A percentile compares a stretch with the other conserved stretches of the same genome.
These are phyloP conservation scores for Fusarium circinatum DNA, from an alignment of 2,329 filamentous ascomycete genomes.

Conservation along the genomic window DNA sequence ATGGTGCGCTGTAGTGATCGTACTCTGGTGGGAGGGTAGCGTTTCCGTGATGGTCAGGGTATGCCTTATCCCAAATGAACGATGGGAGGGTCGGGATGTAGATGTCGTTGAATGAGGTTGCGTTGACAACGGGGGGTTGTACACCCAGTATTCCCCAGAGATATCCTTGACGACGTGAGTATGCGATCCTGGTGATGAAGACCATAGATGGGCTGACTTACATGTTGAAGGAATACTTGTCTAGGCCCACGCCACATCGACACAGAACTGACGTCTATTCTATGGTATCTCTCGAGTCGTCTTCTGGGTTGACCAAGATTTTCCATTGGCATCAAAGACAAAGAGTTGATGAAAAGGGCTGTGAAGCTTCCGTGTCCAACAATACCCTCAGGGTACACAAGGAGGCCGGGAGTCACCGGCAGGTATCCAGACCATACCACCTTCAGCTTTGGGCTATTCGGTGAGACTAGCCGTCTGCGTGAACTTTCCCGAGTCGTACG, in stretches of 20 bases:
- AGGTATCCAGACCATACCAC: not conserved
- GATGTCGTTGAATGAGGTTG: not conserved
- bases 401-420: not conserved
- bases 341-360: not conserved
- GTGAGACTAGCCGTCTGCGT: not conserved
- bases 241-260: not conserved
- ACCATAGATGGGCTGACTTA: rapidly evolving
- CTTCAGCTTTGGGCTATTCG: not conserved
- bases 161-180: not conserved
- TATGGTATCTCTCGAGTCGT: not conserved
- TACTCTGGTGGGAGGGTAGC: not conserved
- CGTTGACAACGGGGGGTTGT: not conserved
- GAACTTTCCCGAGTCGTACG: not conserved
- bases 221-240: not conserved
- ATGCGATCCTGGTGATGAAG: rapidly evolving
- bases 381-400: not conserved
- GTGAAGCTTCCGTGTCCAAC: not conserved
- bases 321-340: not conserved
- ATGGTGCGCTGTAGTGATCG: not conserved
- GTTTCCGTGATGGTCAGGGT: not conserved
- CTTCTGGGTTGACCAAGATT: not conserved
- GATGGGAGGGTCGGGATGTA: not conserved
- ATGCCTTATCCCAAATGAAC: not conserved
- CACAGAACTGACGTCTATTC: not conserved
- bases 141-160: not conserved